phyloP scores from a whole-genome alignment of 768 basidiomycete species.

The Trametes meyenii region DNA sequence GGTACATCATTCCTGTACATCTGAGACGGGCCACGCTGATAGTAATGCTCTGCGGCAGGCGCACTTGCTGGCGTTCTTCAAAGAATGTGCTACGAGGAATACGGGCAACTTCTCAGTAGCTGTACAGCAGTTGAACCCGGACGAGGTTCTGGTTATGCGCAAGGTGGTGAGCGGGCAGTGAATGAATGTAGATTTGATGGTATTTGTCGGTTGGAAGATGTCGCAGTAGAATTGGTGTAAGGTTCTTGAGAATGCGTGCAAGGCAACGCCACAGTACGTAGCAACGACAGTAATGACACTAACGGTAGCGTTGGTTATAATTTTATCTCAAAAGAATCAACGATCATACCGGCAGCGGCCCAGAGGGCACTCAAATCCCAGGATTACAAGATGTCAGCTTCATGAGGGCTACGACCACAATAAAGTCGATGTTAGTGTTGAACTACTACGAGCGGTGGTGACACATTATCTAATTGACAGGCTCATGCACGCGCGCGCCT shows the following conservation, averaged over 20 bases:
- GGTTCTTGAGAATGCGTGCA: neutral
- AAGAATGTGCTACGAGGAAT: slow-evolving; percentile 66
- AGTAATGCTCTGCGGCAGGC: slow-evolving; percentile 43
- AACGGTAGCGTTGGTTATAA: no score
- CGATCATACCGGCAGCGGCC: no score
- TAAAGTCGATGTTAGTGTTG: no score
- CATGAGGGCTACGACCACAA: no score
- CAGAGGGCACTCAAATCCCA: no score
- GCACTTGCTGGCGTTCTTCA: slow-evolving; percentile 71
- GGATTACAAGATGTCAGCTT: no score
- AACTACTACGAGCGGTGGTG: no score
- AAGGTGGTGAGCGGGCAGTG: slow-evolving; percentile 40
- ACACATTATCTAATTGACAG: no score
- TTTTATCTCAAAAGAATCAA: no score
- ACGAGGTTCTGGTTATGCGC: slow-evolving; percentile 71
- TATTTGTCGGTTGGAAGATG: neutral
- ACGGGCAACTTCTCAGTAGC: slow-evolving; percentile 61
- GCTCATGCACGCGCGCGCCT: no score
- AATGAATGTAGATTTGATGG: neutral
- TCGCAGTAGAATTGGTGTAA: neutral
- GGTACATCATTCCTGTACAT: slow-evolving; percentile 34
- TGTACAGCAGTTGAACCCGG: slow-evolving; percentile 66
- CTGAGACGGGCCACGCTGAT: neutral
- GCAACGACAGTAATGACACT: no score
- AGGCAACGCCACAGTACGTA: no score